Evolutionary conservation across 2,329 filamentous ascomycete species (phyloP), one percentile per base, ranked within the genome.

Genomic region (Aspergillus sp.): DNA sequence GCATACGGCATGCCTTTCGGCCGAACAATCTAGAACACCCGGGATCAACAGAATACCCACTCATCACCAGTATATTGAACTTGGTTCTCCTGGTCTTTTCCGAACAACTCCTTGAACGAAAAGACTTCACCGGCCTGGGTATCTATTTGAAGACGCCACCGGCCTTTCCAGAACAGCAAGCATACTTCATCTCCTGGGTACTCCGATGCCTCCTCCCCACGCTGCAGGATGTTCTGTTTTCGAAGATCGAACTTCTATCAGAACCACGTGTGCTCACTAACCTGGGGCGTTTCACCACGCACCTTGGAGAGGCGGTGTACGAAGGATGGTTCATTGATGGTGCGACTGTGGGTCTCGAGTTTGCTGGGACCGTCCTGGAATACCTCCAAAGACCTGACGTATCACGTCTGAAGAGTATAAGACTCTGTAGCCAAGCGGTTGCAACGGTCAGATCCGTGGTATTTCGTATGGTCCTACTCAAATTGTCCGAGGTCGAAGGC

Each of bases 241-340:
- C 87, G 2, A 83, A 92, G 57, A 84, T 89, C 62, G 84, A 86
- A 50, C 74, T 87, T 0, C 78, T 97, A 1, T 82, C 84, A 51
- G 92, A 97, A 66, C 89, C 94, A 1, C 85, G 87, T 54, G 82
- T 95, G 1, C 76, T 99, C 46, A 93, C 88, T 3, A 99, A 99
- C 60, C 79, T 99, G 65, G 86, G 88, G 1, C 84, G 91, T 11
- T 88, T 96, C 57, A 84, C 86, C 30, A 77, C 83, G 2, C 90
- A 97, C 65, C 82, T 97, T 67, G 84, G 88, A 0, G 94, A 99
- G 68, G 89, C 90, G 5, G 87, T 96, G 11, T 96, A 94, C 60
- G 94, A 97, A 71, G 94, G 94, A 14, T 96, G 92, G 90, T 97
- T 97, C 65, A 83, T 96, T 57, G 87, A 94, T 59, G 93, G 93